Evolutionary conservation across 805 yeast species (phyloP).

Genomic region (Starmerella bombi): DNA sequence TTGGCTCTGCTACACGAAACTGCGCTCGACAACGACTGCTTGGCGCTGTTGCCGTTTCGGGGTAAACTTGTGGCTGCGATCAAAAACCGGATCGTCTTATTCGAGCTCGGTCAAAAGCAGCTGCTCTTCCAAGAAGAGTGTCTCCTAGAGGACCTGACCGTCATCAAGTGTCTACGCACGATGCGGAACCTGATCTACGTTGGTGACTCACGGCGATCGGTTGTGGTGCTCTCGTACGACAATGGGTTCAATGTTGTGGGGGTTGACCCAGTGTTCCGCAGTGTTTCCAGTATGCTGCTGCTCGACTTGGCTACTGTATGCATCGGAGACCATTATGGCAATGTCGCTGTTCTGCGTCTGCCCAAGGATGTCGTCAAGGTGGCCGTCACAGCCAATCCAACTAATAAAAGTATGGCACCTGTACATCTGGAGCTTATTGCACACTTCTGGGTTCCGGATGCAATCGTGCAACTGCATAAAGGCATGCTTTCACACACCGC

Average conservation of each 20-base stretch:
- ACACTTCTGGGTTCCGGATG: constrained; percentile 58
- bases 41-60: constrained; percentile 40
- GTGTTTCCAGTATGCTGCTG: constrained; percentile 44
- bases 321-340: constrained; percentile 84
- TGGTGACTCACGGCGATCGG: constrained; percentile 61
- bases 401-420: not conserved
- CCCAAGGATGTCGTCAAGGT: constrained; percentile 34
- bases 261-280: constrained; percentile 57
- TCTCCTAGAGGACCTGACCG: constrained; percentile 32
- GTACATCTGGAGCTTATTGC: constrained; percentile 32
- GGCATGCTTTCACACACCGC: constrained; percentile 41
- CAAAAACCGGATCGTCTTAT: constrained; percentile 28
- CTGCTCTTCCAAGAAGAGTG: constrained; percentile 52
- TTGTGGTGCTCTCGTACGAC: constrained; percentile 39
- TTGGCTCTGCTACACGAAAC: constrained; percentile 51
- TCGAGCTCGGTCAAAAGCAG: constrained; percentile 66
- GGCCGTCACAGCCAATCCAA: not conserved
- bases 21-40: constrained; percentile 29
- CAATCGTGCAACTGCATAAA: constrained; percentile 46
- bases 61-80: constrained; percentile 51
- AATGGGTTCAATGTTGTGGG: constrained; percentile 45
- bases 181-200: constrained; percentile 49
- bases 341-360: constrained; percentile 48
- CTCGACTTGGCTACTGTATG: constrained; percentile 66
- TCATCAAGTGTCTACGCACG: constrained; percentile 42